Base-by-base conservation (phyloP, 2,329 filamentous ascomycete species). In the Canariomyces notabilis region DNA sequence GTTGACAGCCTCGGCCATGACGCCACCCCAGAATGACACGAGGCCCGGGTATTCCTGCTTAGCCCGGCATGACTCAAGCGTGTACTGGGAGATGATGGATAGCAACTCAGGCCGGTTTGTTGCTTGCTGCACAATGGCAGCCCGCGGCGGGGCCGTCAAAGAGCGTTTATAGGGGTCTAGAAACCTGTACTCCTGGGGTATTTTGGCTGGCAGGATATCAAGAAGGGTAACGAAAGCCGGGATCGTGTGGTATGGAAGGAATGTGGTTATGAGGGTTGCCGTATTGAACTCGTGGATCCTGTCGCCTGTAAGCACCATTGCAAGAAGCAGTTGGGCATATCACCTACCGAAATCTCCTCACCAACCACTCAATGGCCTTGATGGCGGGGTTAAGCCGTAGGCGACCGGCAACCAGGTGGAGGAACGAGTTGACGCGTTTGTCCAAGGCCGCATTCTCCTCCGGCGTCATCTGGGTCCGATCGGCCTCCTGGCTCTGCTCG, bases 241-340 rank as follows among this genome's bases (percentile, higher is more conserved):
- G 23, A 88, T 85, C 6, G 83, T 82, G 64, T 98, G 90, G 66
- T 95, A 97, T 1, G 93, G 93, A 5, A 98, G 75, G 64, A 97
- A 97, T 2, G 90, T 87, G 55, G 90, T 77, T 35, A 97, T 73
- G 12, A 95, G 70, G 26, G 77, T 77, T 3, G 79, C 73, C 4
- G 88, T 91, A 65, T 95, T 97, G 67, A 89, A 84, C 65, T 97
- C 88, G 64, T 98, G 93, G 42, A 95, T 82, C 57, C 90, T 94
- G 57, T 5, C 2, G 22, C 4, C 36, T 26, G 37, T 53, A 19
- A 55, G 57, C 38, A 52, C 49, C 49, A 42, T 33, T 37, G 16
- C 19, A 8, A n/a, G 6, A 7, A 29, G 8, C 12, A 31, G 18
- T n/a, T n/a, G 11, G 31, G 15, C 16, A 39, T 45, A 48, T 37